phyloP scores from a whole-genome alignment of 139 green algal genomes.

The Nannochloris sp. region DNA sequence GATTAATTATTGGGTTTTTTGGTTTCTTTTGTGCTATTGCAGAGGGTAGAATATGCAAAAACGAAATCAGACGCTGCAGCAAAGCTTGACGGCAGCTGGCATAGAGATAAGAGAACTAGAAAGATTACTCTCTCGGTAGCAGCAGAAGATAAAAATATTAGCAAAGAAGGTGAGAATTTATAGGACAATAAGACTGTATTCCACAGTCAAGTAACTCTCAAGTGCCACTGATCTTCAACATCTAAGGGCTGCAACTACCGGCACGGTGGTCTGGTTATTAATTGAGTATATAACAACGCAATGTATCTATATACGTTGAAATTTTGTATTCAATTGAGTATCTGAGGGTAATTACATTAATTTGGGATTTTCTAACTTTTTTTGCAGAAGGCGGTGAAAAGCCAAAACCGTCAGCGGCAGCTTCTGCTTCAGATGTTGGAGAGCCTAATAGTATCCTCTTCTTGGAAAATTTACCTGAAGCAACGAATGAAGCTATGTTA shows the following conservation, averaged over 20 bases:
- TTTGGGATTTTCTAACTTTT: no score
- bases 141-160: not conserved
- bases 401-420: not conserved
- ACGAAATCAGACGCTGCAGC: conserved; percentile 79
- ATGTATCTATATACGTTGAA: no score
- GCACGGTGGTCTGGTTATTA: no score
- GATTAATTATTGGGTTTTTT: no score
- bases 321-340: no score
- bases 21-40: no score
- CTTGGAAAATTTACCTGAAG: conserved; percentile 83
- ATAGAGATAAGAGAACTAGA: conserved; percentile 49
- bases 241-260: no score
- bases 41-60: conserved; percentile 59
- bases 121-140: conserved; percentile 17
- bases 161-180: not conserved
- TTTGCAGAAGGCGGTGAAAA: not conserved
- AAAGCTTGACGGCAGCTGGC: conserved; percentile 81
- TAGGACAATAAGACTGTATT: no score
- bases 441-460: conserved; percentile 92
- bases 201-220: no score
- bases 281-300: no score
- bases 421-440: conserved; percentile 9
- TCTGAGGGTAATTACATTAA: no score
- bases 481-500: conserved; percentile 83
- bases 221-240: no score